Conservation (phyloP, 2,329 filamentous ascomycete genomes). For the Blastomyces percursus region DNA sequence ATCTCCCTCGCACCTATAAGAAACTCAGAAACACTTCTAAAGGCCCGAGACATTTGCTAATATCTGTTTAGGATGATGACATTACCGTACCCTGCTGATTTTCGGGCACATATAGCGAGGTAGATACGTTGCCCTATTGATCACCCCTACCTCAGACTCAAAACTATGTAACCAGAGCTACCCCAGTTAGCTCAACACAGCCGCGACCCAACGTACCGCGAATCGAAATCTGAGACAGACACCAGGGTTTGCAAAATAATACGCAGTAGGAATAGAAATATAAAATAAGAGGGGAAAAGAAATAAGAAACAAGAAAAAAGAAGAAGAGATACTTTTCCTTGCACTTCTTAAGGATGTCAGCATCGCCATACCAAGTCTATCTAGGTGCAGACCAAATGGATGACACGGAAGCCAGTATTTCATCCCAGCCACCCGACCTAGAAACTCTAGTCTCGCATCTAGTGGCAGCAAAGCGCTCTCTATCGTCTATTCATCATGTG, state of each 20-base stretch:
- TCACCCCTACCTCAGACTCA: neutral
- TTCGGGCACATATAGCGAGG: neutral
- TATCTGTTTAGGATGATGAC: neutral
- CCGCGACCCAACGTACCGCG: neutral
- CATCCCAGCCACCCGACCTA: constrained; percentile 33
- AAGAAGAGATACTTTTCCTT: neutral
- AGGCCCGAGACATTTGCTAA: neutral
- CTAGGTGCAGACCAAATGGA: neutral
- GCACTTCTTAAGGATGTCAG: neutral
- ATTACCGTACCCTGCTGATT: neutral
- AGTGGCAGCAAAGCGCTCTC: constrained; percentile 73
- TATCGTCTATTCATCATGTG: constrained; percentile 72
- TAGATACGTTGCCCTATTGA: neutral
- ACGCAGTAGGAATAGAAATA: neutral
- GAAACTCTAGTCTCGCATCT: constrained; percentile 76
- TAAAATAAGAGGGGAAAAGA: neutral
- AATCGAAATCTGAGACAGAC: neutral
- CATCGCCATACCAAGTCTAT: neutral
- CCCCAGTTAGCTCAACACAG: neutral
- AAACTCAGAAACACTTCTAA: neutral
- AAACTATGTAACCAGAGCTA: neutral
- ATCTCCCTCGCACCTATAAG: neutral
- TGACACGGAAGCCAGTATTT: neutral
- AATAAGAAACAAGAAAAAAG: neutral
- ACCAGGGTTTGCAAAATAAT: neutral